Conservation (phyloP, 768 basidiomycete genomes). For the Tylopilus plumbeoviolaceoides region DNA sequence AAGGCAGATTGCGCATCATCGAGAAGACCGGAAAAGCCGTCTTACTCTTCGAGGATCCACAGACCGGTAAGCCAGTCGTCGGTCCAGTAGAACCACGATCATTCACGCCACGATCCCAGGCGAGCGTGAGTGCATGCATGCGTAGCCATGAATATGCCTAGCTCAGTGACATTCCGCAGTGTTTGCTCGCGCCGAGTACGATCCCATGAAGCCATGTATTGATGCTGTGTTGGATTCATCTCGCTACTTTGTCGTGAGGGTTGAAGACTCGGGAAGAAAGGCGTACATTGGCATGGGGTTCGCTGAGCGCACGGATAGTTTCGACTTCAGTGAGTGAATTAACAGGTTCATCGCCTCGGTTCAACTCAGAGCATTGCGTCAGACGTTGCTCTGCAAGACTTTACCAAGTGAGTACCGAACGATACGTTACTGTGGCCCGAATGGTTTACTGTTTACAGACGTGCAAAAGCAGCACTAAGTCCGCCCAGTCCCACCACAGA, state of each 20-base stretch:
- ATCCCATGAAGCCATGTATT: conserved; percentile 73
- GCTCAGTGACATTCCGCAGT: conserved; percentile 41
- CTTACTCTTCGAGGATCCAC: conserved; percentile 75
- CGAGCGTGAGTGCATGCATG: conserved; percentile 51
- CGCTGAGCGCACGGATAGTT: conserved; percentile 81
- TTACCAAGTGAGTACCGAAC: conserved; percentile 58
- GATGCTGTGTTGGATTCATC: conserved; percentile 96
- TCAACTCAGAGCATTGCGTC: conserved; percentile 6
- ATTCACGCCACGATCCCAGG: conserved; percentile 35
- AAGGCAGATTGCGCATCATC: conserved; percentile 81
- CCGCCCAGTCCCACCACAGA: conserved; percentile 42
- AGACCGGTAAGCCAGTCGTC: conserved; percentile 55
- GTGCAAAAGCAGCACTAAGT: conserved; percentile 60
- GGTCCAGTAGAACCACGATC: background rate
- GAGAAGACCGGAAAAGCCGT: conserved; percentile 68
- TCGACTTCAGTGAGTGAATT: conserved; percentile 77
- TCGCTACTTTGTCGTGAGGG: conserved; percentile 88
- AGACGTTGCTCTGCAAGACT: conserved; percentile 87
- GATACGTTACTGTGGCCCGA: background rate
- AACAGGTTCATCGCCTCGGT: background rate
- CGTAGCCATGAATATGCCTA: conserved; percentile 8
- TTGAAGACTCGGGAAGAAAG: conserved; percentile 83
- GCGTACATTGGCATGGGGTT: conserved; percentile 96
- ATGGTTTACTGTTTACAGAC: conserved; percentile 35
- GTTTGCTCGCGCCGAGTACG: conserved; percentile 86